Conservation (phyloP, 2,329 filamentous ascomycete species). For the Cytospora piceicola region DNA sequence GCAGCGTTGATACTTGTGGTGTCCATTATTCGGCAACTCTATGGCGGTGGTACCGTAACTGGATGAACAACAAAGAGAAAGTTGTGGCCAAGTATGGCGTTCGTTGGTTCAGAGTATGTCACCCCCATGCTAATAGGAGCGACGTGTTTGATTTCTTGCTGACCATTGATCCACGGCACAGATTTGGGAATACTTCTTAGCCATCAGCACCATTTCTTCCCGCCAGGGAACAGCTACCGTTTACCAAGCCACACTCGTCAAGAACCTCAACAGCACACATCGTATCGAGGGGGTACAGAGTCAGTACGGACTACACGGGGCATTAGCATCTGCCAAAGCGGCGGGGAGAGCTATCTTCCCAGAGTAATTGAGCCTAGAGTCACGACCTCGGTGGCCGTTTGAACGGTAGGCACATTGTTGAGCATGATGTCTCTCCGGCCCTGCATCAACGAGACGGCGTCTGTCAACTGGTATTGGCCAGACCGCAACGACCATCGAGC, state of each 20-base stretch:
- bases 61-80: slow-evolving; percentile 91
- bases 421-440: neutral
- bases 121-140: slow-evolving; percentile 33
- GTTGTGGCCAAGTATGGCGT: slow-evolving; percentile 92
- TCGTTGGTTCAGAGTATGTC: slow-evolving; percentile 88
- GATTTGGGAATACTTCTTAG: slow-evolving; percentile 93
- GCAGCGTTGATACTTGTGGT: slow-evolving; percentile 80
- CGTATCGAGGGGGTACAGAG: slow-evolving; percentile 72
- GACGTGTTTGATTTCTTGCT: slow-evolving; percentile 12
- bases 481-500: neutral
- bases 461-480: neutral
- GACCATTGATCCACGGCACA: slow-evolving; percentile 37
- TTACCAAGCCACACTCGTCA: slow-evolving; percentile 84
- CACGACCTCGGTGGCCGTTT: neutral
- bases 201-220: slow-evolving; percentile 80
- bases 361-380: neutral
- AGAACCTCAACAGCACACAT: slow-evolving; percentile 88
- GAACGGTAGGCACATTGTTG: neutral
- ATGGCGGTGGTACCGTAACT: slow-evolving; percentile 99
- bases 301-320: slow-evolving; percentile 71
- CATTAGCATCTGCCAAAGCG: slow-evolving; percentile 47
- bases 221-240: slow-evolving; percentile 83
- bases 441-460: neutral
- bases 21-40: slow-evolving; percentile 96
- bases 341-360: slow-evolving; percentile 20